Base-by-base conservation (phyloP, 129 eudicot species). In the Helichrysum umbraculigerum region DNA sequence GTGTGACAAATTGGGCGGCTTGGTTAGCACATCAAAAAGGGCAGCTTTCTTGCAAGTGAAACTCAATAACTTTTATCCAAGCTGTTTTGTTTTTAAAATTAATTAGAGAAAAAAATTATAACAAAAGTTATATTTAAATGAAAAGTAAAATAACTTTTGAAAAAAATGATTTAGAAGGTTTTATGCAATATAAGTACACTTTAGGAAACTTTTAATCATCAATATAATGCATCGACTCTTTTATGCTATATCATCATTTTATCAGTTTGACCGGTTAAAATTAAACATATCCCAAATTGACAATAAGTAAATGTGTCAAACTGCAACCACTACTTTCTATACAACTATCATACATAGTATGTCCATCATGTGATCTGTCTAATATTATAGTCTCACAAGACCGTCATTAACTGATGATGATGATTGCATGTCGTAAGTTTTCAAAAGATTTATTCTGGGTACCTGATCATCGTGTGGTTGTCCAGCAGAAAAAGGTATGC, bases 401-500 rank as follows among this genome's bases (percentile, higher is more conserved):
- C 34, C 34, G 34, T 2, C 34, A 34, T 32, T 32, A 52, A 70
- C 42, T 70, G 61, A 70, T 70, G 25, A 47, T 47, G 28, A 34
- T 50, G 41, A 69, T 35, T 66, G 41, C 73, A 33, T 41, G 19
- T 21, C 16, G 30, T 66, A 54, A 25, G 12, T 21, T 52, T 54
- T 67, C 16, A 20, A 76, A 68, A 56, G 25, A 37, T 8, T 19
- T 39, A 19, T 52, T 66, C 20, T 0, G 12, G 32, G 21, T 86
- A 93, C 98, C 98, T 93, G 96, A 10, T 85, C 87, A 81, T 95
- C 99, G 17, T 86, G 90, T 9, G 99, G 99, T 73, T 95, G 97
- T 77, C 99, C 96, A 29, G 97, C 94, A 77, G 99, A 91, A 80
- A 95, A 95, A 75, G 99, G 99, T 42, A 95, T 81, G 85, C 99